Base-by-base conservation (phyloP, 2,329 filamentous ascomycete genomes). In the Myriosclerotinia curreyana region DNA sequence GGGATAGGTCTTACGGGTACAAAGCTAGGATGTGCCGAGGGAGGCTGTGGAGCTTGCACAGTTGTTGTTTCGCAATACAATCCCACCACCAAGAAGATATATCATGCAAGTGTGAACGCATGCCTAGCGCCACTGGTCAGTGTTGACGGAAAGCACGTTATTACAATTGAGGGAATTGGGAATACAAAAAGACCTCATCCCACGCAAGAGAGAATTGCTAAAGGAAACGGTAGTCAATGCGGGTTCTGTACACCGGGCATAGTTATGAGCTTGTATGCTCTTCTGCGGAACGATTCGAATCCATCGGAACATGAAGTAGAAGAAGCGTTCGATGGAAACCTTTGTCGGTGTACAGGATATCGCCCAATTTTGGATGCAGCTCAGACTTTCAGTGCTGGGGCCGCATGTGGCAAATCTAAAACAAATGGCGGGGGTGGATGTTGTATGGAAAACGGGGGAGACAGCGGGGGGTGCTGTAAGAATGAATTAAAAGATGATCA, bases 81-180 rank as follows among this genome's bases (percentile, higher is more conserved):
- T 74, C 92, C 92, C 1, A 75, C 74, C 4, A 97, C 93, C 7
- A 91, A 91, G 73, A 85, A 90, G 75, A 91, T 98, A 71, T 98
- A 98, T 74, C 94, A 99, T 80, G 95, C 95, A 64, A 96, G 91
- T 62, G 91, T 98, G 66, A 99, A 99, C 75, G 95, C 95, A 50
- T 99, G 95, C 75, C 81, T 99, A 60, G 94, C 95, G 14, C 95
- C 95, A 8, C 82, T 99, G 54, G 90, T 92, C 69, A 96, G 92
- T 72, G 85, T 98, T 51, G 95, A 98, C 75, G 95, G 95, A 52
- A 99, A 99, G 76, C 95, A 99, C 83, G 92, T 98, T 73, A 93
- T 99, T 74, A 99, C 95, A 3, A 88, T 99, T 49, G 95, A 99
- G 77, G 95, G 95, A 8, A 97, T 99, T 72, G 95, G 95, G 14